These are phyloP conservation scores for Onygenales sp. DNA, from an alignment of 2,329 filamentous ascomycete genomes.

Conservation along the genomic window DNA sequence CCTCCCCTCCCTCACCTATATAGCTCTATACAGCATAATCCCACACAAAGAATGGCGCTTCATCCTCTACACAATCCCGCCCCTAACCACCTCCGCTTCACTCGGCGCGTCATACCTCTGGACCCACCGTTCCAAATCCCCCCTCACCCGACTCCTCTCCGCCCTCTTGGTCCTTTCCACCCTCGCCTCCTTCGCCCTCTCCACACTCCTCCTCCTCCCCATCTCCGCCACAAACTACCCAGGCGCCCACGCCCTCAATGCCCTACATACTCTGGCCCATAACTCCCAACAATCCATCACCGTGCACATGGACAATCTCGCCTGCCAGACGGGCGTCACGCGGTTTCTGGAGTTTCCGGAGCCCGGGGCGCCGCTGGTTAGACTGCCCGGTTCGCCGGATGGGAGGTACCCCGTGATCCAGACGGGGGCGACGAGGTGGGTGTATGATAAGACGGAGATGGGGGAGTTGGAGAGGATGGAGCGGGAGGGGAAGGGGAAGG, in stretches of 20 bases:
- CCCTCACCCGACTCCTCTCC: conserved; percentile 46
- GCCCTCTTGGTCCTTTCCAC: conserved; percentile 51
- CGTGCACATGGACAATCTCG: conserved; percentile 51
- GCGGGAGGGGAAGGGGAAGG: conserved; percentile 29
- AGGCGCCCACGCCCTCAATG: conserved; percentile 65
- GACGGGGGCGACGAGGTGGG: conserved; percentile 31
- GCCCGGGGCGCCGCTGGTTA: conserved; percentile 10
- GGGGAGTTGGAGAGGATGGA: conserved; percentile 37
- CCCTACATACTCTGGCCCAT: conserved; percentile 26
- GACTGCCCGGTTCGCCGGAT: conserved; percentile 16
- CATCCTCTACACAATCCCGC: conserved; percentile 77
- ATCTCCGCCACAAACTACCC: conserved; percentile 89
- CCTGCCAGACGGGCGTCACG: conserved; percentile 55
- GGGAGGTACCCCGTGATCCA: conserved; percentile 10
- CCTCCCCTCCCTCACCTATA: conserved; percentile 60
- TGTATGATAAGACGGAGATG: conserved; percentile 53
- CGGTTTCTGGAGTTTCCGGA: conserved; percentile 43
- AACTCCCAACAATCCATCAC: conserved; percentile 16
- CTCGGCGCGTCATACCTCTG: conserved; percentile 64
- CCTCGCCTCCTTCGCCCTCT: conserved; percentile 49
- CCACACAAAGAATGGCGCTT: conserved; percentile 97
- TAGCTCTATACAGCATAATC: conserved; percentile 73
- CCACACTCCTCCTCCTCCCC: conserved; percentile 61
- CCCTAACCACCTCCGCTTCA: conserved; percentile 67
- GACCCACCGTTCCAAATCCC: conserved; percentile 53